These are phyloP conservation scores for Tuber indicum DNA, from an alignment of 495 filamentous ascomycete genomes.

Conservation along the genomic window DNA sequence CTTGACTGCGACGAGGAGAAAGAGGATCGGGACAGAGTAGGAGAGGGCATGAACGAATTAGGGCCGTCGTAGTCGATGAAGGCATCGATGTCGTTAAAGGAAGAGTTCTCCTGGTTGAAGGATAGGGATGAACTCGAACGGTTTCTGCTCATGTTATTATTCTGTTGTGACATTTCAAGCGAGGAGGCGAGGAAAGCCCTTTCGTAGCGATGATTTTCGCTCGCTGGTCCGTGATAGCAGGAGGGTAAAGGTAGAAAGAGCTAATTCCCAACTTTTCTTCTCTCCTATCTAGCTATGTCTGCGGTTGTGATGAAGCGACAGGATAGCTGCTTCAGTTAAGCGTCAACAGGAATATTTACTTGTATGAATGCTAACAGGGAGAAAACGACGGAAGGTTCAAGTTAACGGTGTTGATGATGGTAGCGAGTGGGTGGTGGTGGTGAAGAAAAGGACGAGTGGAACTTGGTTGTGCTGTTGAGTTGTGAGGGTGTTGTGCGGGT, in stretches of 20 bases:
- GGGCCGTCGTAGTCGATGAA: conserved; percentile 39
- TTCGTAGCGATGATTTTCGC: background rate
- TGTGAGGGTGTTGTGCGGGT: background rate
- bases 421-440: conserved; percentile 26
- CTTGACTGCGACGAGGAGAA: conserved; percentile 33
- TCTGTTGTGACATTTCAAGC: conserved; percentile 37
- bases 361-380: background rate
- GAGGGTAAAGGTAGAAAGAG: background rate
- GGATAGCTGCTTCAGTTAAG: background rate
- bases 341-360: background rate
- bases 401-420: conserved; percentile 13
- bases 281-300: background rate
- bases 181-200: conserved; percentile 15
- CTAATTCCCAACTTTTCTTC: background rate
- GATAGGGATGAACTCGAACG: conserved; percentile 35
- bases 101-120: conserved; percentile 30
- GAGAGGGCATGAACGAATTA: conserved; percentile 26
- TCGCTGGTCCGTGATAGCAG: background rate
- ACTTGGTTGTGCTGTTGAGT: conserved; percentile 4
- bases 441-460: conserved; percentile 16
- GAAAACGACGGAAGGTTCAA: conserved; percentile 22
- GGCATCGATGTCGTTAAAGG: conserved; percentile 39
- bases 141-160: conserved; percentile 34
- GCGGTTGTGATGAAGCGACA: background rate
- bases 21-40: conserved; percentile 30